Base-by-base conservation (phyloP, 2,329 filamentous ascomycete species). In the Alternaria arbusti region DNA sequence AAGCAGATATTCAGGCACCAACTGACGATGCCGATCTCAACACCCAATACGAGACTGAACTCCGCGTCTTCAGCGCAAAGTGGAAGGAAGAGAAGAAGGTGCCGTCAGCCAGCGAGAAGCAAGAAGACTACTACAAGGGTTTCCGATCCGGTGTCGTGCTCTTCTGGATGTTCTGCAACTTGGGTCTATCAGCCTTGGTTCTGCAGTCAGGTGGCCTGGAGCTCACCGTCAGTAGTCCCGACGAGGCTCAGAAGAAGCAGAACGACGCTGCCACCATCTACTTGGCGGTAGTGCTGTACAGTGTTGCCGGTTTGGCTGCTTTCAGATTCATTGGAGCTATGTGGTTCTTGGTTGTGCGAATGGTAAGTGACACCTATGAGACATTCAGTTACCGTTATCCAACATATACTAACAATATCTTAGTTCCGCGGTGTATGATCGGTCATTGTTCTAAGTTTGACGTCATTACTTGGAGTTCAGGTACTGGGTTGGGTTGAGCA, bases 121-220 rank as follows among this genome's bases (percentile, higher is more conserved):
- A 99, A 80, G 93, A 97, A 84, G 96, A 99, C 79, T 99, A 98
- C 82, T 99, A 99, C 86, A 94, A 94, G 74, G 96, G 94, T 69
- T 97, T 99, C 79, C 89, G 96, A 66, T 96, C 92, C 20, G 89
- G 93, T 26, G 94, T 97, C 70, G 96, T 99, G 28, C 84, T 98
- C 54, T 89, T 91, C 69, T 99, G 96, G 96, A 97, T 99, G 86
- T 93, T 98, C 74, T 94, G 90, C 76, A 99, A 99, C 81, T 92
- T 99, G 79, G 94, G 89, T 1, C 88, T 99, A 6, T 89, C 89
- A 1, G 95, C 95, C 0, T 86, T 96, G 2, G 95, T 99, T 8
- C 84, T 99, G 69, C 94, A 91, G 76, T 90, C 92, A 1, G 95
- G 91, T 23, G 95, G 96, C 3, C 80, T 97, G 66, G 90, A 96